Conservation (phyloP, 208 protist species). For the Acanthamoeba sp. region DNA sequence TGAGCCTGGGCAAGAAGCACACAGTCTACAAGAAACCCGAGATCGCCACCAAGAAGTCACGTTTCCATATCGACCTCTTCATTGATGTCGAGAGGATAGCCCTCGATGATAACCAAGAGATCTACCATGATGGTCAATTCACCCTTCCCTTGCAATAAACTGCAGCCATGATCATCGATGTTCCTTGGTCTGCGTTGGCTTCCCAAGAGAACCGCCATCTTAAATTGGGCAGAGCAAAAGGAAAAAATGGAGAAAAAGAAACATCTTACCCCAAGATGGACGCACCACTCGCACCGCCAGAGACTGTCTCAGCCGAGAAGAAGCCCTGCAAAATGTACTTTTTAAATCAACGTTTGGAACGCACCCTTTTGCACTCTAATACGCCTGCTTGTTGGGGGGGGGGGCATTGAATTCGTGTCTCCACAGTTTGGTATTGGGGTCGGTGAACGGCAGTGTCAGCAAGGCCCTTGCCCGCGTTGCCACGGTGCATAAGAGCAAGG, state of each 20-base stretch:
- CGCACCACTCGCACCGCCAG: not conserved
- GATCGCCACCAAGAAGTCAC: constrained; percentile 84
- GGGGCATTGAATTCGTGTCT: not conserved
- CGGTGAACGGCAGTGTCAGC: not conserved
- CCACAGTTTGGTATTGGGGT: constrained; percentile 47
- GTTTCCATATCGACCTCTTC: constrained; percentile 74
- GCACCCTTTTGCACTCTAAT: not conserved
- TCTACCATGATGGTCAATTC: constrained; percentile 75
- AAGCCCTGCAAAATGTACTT: not conserved
- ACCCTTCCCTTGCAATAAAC: not conserved
- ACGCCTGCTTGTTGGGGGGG: not conserved
- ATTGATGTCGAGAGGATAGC: constrained; percentile 46
- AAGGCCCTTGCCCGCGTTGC: constrained; percentile 45
- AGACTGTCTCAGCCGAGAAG: not conserved
- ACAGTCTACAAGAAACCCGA: constrained; percentile 93
- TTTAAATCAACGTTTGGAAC: not conserved
- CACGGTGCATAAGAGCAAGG: constrained; percentile 63
- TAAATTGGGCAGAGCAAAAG: too few relatives aligned
- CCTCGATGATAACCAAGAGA: constrained; percentile 82
- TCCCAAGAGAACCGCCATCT: too few relatives aligned
- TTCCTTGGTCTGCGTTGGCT: too few relatives aligned
- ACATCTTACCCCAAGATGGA: not conserved
- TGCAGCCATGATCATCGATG: too few relatives aligned
- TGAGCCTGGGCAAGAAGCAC: constrained; percentile 93
- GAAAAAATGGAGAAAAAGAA: not conserved